phyloP scores from a whole-genome alignment of 1,139 yeast species.

The Debaryomyces subglobosus region DNA sequence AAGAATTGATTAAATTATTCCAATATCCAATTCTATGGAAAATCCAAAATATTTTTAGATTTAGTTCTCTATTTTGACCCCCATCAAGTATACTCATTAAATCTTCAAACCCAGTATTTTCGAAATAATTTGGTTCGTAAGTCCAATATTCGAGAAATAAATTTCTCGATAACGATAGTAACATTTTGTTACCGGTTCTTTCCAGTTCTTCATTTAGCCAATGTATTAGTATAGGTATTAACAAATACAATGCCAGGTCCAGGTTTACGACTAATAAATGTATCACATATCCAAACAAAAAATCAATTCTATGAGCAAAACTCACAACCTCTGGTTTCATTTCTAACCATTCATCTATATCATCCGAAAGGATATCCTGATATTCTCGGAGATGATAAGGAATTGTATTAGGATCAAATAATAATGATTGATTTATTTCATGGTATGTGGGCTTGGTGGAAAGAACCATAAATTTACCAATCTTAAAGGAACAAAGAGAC shows the following conservation, averaged over 20 bases:
- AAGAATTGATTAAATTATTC: conserved; percentile 25
- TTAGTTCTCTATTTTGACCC: conserved; percentile 12
- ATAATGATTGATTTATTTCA: conserved; percentile 32
- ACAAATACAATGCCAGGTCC: conserved; percentile 30
- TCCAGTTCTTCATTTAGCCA: conserved; percentile 36
- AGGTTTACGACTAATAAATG: conserved; percentile 40
- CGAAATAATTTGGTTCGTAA: conserved; percentile 20
- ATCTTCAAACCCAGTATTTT: conserved; percentile 18
- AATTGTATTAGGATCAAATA: conserved; percentile 36
- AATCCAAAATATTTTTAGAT: conserved; percentile 29
- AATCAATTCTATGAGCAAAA: conserved; percentile 22
- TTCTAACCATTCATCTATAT: conserved; percentile 43
- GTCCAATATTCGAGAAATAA: conserved; percentile 35
- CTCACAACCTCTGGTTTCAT: conserved; percentile 32
- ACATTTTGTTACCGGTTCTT: conserved; percentile 8
- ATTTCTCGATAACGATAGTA: conserved; percentile 15
- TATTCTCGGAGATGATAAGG: conserved; percentile 25
- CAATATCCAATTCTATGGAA: conserved; percentile 34
- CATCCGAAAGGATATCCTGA: conserved; percentile 30
- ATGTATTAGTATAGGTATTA: conserved; percentile 40
- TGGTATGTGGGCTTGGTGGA: conserved; percentile 40
- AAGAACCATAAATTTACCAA: conserved; percentile 39
- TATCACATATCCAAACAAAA: conserved; percentile 38
- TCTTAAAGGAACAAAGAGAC: conserved; percentile 29
- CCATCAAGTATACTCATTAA: conserved; percentile 23